These are phyloP conservation scores for Leptographium galeiforme DNA, from an alignment of 2,329 filamentous ascomycete genomes.

Conservation along the genomic window DNA sequence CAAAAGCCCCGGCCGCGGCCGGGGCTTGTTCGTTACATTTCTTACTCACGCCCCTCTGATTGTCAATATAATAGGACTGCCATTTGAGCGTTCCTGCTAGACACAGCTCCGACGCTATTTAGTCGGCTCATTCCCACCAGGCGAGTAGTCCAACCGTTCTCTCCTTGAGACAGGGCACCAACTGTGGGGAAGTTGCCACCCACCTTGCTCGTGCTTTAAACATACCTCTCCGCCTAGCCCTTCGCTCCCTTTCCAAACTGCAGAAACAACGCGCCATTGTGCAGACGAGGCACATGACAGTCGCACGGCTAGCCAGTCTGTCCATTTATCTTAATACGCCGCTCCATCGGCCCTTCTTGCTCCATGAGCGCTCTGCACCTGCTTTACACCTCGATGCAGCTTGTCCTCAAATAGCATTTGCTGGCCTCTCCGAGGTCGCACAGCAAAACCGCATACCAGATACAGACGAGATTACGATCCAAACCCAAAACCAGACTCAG, in stretches of 20 bases:
- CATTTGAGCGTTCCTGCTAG: background rate
- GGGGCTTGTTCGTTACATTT: background rate
- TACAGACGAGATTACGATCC: background rate
- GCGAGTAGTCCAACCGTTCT: background rate
- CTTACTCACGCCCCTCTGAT: background rate
- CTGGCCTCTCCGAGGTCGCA: slow-evolving; percentile 29
- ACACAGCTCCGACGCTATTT: background rate
- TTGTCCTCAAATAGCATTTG: slow-evolving; percentile 23
- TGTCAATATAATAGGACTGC: background rate
- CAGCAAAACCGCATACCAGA: background rate
- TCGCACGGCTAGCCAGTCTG: background rate
- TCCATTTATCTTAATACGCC: background rate
- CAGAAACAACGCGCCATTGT: background rate
- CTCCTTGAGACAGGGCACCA: background rate
- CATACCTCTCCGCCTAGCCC: background rate
- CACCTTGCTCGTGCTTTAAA: background rate
- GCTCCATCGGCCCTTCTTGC: background rate
- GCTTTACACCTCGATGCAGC: slow-evolving; percentile 20
- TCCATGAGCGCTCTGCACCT: slow-evolving; percentile 6
- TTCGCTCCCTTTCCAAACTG: background rate
- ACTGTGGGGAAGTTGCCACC: slow-evolving; percentile 1
- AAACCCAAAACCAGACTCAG: background rate
- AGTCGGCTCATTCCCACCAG: background rate
- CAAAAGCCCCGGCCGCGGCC: background rate
- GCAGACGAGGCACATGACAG: background rate